Base-by-base conservation (phyloP, 2,329 filamentous ascomycete genomes). In the Cladosporium phlei region DNA sequence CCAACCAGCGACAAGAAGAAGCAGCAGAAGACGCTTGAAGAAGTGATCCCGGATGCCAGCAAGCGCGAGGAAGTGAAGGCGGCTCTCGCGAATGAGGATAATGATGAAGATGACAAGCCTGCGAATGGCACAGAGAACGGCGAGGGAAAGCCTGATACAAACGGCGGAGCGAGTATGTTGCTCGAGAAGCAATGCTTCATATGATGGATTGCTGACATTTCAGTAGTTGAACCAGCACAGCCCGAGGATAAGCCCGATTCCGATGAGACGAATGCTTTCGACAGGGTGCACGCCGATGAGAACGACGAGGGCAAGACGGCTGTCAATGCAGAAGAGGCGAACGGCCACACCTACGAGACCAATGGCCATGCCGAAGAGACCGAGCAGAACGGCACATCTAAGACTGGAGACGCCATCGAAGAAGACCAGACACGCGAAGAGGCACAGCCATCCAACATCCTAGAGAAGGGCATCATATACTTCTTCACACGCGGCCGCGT, bases 381-480 rank as follows among this genome's bases (percentile, higher is more conserved):
- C 10, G n/a, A 32, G 30, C 38, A 34, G 28, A n/a, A n/a, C n/a
- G n/a, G n/a, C n/a, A n/a, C n/a, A n/a, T n/a, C n/a, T n/a, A n/a
- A n/a, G n/a, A 46, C 50, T 12, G 56, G 48, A 12, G 58, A 63
- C 16, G 73, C 76, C 2, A 64, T 80, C 4, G 67, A 72, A 49
- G 68, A 74, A 39, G 74, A 76, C 2, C 64, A 72, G 14, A 62
- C 75, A 40, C 72, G 77, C 32, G 73, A 75, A 56, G 65, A 74
- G 34, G 66, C 70, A 2, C 65, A 76, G 29, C 72, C 80, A 1
- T 78, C 76, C 5, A 82, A 72, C 49, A 80, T 95, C 19, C 74
- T 94, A 2, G 89, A 96, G 61, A 95, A 93, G 59, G 89, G 89
- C 3, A 78, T 93, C 56, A 82, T 95, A 55, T 95, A 95, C 72